These are phyloP conservation scores for Penicillium fimorum DNA, from an alignment of 495 filamentous ascomycete genomes.

Conservation along the genomic window DNA sequence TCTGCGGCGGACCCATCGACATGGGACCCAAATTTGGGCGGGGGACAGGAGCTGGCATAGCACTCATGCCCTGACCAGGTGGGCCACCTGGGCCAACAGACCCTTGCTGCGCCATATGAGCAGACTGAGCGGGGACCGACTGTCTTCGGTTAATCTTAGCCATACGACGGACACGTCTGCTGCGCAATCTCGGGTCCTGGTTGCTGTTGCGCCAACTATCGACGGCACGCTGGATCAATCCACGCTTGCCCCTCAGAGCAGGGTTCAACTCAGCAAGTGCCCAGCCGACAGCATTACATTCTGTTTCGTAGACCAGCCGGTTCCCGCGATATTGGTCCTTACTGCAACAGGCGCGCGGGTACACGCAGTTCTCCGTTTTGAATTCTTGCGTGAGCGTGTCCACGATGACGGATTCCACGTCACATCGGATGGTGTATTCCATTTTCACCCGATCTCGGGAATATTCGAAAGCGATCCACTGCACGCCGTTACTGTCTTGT, in stretches of 20 bases:
- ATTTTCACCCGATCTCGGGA: slow-evolving; percentile 97
- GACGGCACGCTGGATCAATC: slow-evolving; percentile 92
- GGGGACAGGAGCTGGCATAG: slow-evolving; percentile 46
- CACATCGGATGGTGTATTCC: slow-evolving; percentile 98
- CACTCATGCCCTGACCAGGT: slow-evolving; percentile 34
- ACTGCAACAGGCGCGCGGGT: slow-evolving; percentile 88
- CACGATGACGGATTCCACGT: slow-evolving; percentile 93
- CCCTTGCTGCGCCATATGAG: slow-evolving; percentile 55
- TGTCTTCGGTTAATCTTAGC: slow-evolving; percentile 88
- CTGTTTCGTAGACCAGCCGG: slow-evolving; percentile 91
- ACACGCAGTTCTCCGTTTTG: slow-evolving; percentile 97
- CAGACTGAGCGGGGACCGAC: slow-evolving; percentile 39
- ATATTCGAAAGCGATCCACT: slow-evolving; percentile 99
- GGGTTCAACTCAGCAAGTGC: slow-evolving; percentile 91
- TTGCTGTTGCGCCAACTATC: slow-evolving; percentile 99
- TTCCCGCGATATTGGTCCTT: slow-evolving; percentile 97
- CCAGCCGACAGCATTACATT: slow-evolving; percentile 98
- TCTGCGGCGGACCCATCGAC: slow-evolving; percentile 63
- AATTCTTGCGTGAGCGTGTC: slow-evolving; percentile 82
- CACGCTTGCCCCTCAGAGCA: slow-evolving; percentile 84
- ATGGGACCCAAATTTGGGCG: slow-evolving; percentile 55
- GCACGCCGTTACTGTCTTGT: slow-evolving; percentile 94
- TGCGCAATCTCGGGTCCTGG: slow-evolving; percentile 86
- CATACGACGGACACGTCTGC: slow-evolving; percentile 87
- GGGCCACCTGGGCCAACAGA: slow-evolving; percentile 50